These are phyloP conservation scores for Alternaria novae-zelandiae DNA, from an alignment of 2,329 filamentous ascomycete genomes.

Conservation along the genomic window DNA sequence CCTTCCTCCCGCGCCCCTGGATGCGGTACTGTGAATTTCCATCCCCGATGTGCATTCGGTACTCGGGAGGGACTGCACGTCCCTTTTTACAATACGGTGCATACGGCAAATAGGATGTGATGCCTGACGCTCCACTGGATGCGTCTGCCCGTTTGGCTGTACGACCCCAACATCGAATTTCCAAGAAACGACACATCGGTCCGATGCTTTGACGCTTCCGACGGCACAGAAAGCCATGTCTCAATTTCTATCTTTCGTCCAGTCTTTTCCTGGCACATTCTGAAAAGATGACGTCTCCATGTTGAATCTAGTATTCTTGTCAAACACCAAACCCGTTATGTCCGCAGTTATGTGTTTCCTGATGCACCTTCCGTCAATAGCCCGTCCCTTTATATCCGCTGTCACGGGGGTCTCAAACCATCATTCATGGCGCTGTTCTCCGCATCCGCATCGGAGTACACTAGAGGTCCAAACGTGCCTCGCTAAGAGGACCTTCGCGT, in stretches of 20 bases:
- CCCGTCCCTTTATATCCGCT: neutral
- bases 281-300: neutral
- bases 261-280: neutral
- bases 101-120: neutral
- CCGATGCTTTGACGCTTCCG: neutral
- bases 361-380: neutral
- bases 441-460: neutral
- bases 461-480: neutral
- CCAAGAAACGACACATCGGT: constrained; percentile 7
- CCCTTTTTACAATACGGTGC: neutral
- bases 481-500: neutral
- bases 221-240: neutral
- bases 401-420: neutral
- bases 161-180: neutral
- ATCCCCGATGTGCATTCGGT: neutral
- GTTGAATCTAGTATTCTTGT: neutral
- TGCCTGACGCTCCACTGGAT: neutral
- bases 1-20: constrained; percentile 10
- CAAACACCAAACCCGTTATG: neutral
- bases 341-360: neutral
- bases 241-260: neutral
- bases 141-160: constrained; percentile 15
- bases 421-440: neutral
- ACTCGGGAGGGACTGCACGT: constrained; percentile 5
- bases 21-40: neutral